Conservation (phyloP, 2,329 filamentous ascomycete genomes). For the Colletotrichum chrysophilum region DNA sequence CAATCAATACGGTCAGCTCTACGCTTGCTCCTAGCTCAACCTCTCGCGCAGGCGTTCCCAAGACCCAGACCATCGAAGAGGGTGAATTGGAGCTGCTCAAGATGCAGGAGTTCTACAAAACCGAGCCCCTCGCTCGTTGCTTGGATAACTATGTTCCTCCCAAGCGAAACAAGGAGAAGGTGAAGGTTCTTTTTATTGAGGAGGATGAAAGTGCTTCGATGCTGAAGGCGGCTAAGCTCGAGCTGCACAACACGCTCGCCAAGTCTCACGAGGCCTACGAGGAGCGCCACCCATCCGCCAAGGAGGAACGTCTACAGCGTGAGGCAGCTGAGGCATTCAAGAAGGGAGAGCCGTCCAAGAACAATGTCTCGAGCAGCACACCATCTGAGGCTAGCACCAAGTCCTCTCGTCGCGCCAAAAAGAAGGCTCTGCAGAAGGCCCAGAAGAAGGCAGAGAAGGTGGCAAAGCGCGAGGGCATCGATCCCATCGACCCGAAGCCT, state of each 20-base stretch:
- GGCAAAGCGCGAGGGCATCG: background rate
- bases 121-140: background rate
- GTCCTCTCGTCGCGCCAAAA: slow-evolving; percentile 1
- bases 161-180: background rate
- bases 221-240: slow-evolving; percentile 1
- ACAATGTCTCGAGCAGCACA: background rate
- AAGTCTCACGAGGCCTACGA: background rate
- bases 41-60: background rate
- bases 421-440: slow-evolving; percentile 8
- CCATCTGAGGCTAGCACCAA: background rate
- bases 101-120: slow-evolving; percentile 13
- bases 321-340: background rate
- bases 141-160: slow-evolving; percentile 8
- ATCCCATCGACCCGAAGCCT: background rate
- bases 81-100: slow-evolving; percentile 9
- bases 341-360: background rate
- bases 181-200: background rate
- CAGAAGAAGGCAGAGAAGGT: slow-evolving; percentile 13
- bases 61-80: background rate
- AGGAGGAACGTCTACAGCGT: background rate
- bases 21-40: background rate
- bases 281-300: slow-evolving; percentile 2
- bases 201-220: slow-evolving; percentile 3
- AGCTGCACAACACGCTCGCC: slow-evolving; percentile 8
- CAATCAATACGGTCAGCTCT: background rate